A percentile compares a stretch with the other conserved stretches of the same genome.
Conservation (phyloP, 257 asterid species). For the Vinca minor region DNA sequence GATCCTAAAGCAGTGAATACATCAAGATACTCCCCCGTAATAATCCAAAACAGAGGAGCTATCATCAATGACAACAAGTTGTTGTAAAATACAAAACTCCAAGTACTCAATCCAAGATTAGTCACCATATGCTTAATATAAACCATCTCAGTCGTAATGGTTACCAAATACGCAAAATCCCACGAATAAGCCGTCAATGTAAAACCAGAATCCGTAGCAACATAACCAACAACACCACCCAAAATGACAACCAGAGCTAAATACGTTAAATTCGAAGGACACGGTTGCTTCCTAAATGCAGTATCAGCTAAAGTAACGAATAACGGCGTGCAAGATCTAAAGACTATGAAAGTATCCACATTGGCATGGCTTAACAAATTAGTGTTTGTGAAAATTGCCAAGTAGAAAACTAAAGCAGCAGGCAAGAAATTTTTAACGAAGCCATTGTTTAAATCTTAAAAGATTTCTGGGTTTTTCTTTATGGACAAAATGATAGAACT, state of each 20-base stretch:
- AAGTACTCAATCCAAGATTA: conserved; percentile 81
- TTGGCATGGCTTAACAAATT: conserved; percentile 92
- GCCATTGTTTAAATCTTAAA: conserved; percentile 34
- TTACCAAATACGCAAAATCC: conserved; percentile 91
- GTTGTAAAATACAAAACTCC: conserved; percentile 91
- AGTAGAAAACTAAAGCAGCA: conserved; percentile 79
- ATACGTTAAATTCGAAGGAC: conserved; percentile 76
- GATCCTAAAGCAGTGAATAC: conserved; percentile 52
- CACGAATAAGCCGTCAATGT: conserved; percentile 77
- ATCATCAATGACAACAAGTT: conserved; percentile 82
- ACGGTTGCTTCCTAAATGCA: conserved; percentile 66
- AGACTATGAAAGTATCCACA: conserved; percentile 89
- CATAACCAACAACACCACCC: conserved; percentile 84
- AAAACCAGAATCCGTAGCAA: conserved; percentile 81
- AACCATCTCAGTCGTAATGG: conserved; percentile 96
- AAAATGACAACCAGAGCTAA: conserved; percentile 52
- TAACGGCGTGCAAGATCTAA: conserved; percentile 75
- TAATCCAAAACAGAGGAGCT: conserved; percentile 84
- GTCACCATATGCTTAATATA: conserved; percentile 98
- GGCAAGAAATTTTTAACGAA: conserved; percentile 77
- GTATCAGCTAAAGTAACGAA: conserved; percentile 92
- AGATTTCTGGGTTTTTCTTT: background rate
- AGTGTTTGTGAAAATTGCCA: conserved; percentile 89
- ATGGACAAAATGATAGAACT: background rate
- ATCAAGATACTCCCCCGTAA: conserved; percentile 80